Evolutionary conservation across 441 rosid species (phyloP).

Genomic region (Caryocar brasiliense): DNA sequence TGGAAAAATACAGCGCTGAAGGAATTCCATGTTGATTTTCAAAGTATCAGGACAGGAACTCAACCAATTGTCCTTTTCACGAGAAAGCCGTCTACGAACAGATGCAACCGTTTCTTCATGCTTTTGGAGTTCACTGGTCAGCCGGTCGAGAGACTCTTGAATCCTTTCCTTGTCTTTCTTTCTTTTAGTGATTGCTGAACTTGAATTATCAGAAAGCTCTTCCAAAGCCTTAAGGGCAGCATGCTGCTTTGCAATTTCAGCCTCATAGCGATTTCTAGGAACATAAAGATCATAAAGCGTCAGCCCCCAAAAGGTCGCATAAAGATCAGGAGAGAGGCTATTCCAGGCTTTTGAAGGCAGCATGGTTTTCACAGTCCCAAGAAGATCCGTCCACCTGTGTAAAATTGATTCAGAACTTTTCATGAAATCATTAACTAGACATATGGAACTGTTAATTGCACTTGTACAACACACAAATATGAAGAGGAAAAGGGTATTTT

Average conservation of each 20-base stretch:
- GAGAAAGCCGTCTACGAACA: conserved; percentile 79
- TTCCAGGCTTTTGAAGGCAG: conserved; percentile 98
- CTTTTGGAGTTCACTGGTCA: conserved; percentile 69
- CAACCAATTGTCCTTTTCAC: conserved; percentile 96
- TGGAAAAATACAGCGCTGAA: conserved; percentile 98
- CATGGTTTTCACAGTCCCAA: conserved; percentile 80
- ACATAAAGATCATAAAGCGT: conserved; percentile 97
- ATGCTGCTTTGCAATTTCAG: conserved; percentile 95
- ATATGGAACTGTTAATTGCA: neutral
- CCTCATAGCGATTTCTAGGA: conserved; percentile 84
- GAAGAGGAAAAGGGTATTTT: neutral
- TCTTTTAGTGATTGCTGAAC: conserved; percentile 90
- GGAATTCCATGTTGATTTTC: conserved; percentile 99
- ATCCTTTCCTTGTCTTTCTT: conserved; percentile 99
- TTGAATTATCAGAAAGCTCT: conserved; percentile 91
- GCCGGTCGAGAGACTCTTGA: conserved; percentile 96
- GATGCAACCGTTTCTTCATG: conserved; percentile 96
- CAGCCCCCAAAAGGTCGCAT: conserved; percentile 98
- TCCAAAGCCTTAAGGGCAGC: conserved; percentile 92
- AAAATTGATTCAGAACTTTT: neutral
- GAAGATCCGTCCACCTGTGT: conserved; percentile 97
- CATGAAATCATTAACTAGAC: too few relatives aligned
- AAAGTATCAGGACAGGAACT: conserved; percentile 97
- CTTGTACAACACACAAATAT: neutral
- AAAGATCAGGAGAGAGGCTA: conserved; percentile 98